Base-by-base conservation (phyloP, 2,329 filamentous ascomycete species). In the Penicillium sp. region DNA sequence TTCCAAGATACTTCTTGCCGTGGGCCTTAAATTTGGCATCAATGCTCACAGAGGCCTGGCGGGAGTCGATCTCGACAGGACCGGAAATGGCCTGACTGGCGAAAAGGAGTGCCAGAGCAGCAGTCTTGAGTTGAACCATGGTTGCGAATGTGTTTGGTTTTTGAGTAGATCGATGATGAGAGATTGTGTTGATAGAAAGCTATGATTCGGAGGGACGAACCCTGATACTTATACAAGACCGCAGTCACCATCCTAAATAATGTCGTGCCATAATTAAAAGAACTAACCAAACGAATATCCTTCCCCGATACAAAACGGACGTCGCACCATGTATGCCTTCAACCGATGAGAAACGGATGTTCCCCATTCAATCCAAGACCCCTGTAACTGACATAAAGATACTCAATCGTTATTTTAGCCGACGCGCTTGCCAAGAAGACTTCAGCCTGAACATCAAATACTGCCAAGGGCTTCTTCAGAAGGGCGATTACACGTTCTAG, bases 1-100 rank as follows among this genome's bases (percentile, higher is more conserved):
- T 83, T 65, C 89, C 89, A 59, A 84, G 86, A 77, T 90, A 91
- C 65, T 84, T 80, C 79, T 90, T 91, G 64, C 88, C 88, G 6
- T 54, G 51, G 24, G 51, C 22, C 72, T 85, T 84, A 77, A 89
- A 85, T 19, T 65, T 65, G 58, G 74, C 72, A 72, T 88, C 82
- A 64, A 89, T 79, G 75, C 84, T 85, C 59, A 59, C 60, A 8
- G 68, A 58, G 26, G 67, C 63, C 56, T 54, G 51, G 17, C 51
- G 37, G 13, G 33, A 54, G 6, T 54, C 51, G 15, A 56, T 45
- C 1, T 54, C 51, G 15, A 56, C 51, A 10, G 60, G 57, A 10
- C 38, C 28, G 17, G 56, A 28, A 38, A 58, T 26, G 4, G 26
- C 60, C 40, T 55, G 60, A 2, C 40, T n/a, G 40, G 56, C 53